A percentile compares a stretch with the other conserved stretches of the same genome.
These are phyloP conservation scores for Tetrahymena borealis DNA, from an alignment of 73 alveolate species.

Conservation along the genomic window DNA sequence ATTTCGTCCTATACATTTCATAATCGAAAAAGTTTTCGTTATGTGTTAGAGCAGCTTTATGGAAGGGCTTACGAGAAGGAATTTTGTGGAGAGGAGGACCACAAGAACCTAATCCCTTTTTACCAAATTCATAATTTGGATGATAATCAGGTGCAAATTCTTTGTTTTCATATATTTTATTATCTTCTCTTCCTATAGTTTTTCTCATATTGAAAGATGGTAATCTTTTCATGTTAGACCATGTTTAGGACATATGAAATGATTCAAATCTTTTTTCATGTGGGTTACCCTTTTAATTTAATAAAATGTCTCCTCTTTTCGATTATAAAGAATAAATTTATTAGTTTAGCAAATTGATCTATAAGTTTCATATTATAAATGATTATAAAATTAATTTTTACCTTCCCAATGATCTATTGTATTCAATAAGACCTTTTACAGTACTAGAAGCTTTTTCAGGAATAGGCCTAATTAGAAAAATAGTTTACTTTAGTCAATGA, in stretches of 20 bases:
- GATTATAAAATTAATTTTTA: background rate
- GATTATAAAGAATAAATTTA: too few relatives aligned
- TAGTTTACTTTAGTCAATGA: too few relatives aligned
- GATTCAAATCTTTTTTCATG: constrained; percentile 38
- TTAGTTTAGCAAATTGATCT: too few relatives aligned
- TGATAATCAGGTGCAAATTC: constrained; percentile 43
- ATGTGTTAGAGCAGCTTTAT: constrained; percentile 1
- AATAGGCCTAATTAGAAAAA: background rate
- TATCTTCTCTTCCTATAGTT: constrained; percentile 24
- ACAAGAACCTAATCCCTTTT: constrained; percentile 9
- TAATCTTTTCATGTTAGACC: constrained; percentile 22
- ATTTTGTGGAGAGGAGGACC: constrained; percentile 20
- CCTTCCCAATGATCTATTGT: background rate
- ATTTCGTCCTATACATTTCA: background rate
- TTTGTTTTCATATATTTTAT: constrained; percentile 21
- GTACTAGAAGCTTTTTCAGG: background rate
- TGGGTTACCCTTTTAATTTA: background rate
- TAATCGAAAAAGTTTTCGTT: constrained; percentile 20
- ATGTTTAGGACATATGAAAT: constrained; percentile 3
- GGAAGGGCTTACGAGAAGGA: constrained; percentile 6
- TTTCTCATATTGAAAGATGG: constrained; percentile 14
- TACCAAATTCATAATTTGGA: constrained; percentile 41
- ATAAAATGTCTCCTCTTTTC: background rate
- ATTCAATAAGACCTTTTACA: background rate
- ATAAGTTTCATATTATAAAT: background rate